A percentile compares a stretch with the other conserved stretches of the same genome.
Evolutionary conservation across 1,284 basidiomycete species (phyloP).

Genomic region (Ustilago lituana): DNA sequence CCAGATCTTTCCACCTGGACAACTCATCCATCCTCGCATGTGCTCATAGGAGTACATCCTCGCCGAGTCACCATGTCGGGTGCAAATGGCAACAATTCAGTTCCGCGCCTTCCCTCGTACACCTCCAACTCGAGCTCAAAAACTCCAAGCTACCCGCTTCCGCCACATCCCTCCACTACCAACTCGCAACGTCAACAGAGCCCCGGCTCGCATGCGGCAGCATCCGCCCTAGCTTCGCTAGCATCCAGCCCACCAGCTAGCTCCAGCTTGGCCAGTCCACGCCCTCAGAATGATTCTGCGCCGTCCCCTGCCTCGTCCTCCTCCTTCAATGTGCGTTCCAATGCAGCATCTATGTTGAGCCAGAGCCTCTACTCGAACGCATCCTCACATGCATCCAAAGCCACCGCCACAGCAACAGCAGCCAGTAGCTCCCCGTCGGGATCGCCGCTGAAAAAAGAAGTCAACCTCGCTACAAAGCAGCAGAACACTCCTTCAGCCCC

Average conservation of each 20-base stretch:
- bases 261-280: slow-evolving; percentile 2
- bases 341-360: slow-evolving; percentile 21
- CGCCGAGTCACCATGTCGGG: slow-evolving; percentile 20
- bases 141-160: slow-evolving; percentile 18
- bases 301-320: slow-evolving; percentile 16
- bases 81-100: slow-evolving; percentile 32
- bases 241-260: slow-evolving; percentile 35
- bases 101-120: slow-evolving; percentile 13
- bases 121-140: slow-evolving; percentile 1
- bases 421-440: slow-evolving; percentile 12
- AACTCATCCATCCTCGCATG: slow-evolving; percentile 11
- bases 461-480: slow-evolving; percentile 20
- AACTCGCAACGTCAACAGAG: slow-evolving; percentile 35
- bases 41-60: slow-evolving; percentile 1
- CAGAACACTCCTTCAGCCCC: neutral
- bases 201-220: slow-evolving; percentile 42
- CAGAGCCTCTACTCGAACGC: slow-evolving; percentile 44
- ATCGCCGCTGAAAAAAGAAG: slow-evolving; percentile 37
- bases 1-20: no score
- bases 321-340: slow-evolving; percentile 19
- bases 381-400: slow-evolving; percentile 17
- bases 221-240: slow-evolving; percentile 35
- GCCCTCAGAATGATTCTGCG: slow-evolving; percentile 1
- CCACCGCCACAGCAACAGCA: neutral
- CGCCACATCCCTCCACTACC: slow-evolving; percentile 38